These are phyloP conservation scores for Dothistroma pini DNA, from an alignment of 2,329 filamentous ascomycete genomes.

Conservation along the genomic window DNA sequence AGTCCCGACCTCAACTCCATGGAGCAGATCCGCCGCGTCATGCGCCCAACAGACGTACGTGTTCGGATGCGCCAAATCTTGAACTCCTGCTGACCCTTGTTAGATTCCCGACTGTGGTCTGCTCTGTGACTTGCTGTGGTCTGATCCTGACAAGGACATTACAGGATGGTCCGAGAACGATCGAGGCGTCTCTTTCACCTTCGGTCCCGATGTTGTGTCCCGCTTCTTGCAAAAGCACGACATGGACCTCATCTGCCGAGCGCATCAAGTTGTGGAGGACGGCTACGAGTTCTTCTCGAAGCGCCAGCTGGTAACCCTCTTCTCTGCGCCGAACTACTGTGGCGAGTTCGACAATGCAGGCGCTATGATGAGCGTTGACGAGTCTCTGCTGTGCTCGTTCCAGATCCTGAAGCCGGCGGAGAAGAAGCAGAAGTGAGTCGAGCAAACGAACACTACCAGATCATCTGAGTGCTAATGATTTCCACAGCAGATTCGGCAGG, in stretches of 20 bases:
- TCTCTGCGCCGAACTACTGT: constrained; percentile 98
- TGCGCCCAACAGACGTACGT: constrained; percentile 97
- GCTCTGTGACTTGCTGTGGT: constrained; percentile 97
- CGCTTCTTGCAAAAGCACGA: constrained; percentile 98
- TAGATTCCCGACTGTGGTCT: constrained; percentile 98
- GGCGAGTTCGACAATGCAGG: constrained; percentile 99
- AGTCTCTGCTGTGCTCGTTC: constrained; percentile 98
- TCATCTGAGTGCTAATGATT: constrained; percentile 27
- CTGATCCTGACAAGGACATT: constrained; percentile 98
- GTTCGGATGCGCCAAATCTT: neutral
- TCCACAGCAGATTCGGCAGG: constrained; percentile 87
- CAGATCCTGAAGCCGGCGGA: constrained; percentile 99
- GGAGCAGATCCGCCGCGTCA: constrained; percentile 98
- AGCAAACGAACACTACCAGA: constrained; percentile 41
- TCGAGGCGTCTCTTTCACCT: constrained; percentile 96
- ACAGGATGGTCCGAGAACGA: constrained; percentile 99
- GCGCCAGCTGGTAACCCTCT: constrained; percentile 92
- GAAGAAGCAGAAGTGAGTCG: constrained; percentile 99
- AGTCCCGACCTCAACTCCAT: constrained; percentile 98
- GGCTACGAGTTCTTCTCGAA: constrained; percentile 99
- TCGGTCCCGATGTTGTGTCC: constrained; percentile 94
- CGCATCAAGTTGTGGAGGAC: constrained; percentile 97
- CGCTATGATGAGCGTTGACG: constrained; percentile 99
- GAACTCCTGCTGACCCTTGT: constrained; percentile 14
- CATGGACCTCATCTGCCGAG: constrained; percentile 98